Evolutionary conservation across 192 early-diverging fungal genomes (phyloP).

Genomic region (Podochytrium sp.): DNA sequence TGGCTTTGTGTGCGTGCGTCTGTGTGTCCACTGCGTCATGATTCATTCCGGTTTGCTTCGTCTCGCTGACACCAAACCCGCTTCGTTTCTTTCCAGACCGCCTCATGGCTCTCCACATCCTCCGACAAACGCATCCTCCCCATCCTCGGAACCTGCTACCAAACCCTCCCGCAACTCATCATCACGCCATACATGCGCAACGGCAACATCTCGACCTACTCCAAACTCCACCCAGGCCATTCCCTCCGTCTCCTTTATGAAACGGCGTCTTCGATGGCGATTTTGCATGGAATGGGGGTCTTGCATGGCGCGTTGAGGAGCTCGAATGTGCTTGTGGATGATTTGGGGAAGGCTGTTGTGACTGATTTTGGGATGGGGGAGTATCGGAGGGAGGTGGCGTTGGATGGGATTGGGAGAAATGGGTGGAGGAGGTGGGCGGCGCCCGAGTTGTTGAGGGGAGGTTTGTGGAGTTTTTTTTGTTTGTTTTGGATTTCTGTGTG

Average conservation of each 20-base stretch:
- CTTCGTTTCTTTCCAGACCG: not conserved
- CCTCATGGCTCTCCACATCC: constrained; percentile 2
- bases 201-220: constrained; percentile 28
- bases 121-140: constrained; percentile 3
- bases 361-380: constrained; percentile 32
- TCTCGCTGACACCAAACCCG: not conserved
- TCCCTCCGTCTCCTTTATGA: constrained; percentile 30
- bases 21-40: not conserved
- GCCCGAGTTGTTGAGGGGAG: constrained; percentile 31
- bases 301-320: constrained; percentile 34
- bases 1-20: not conserved
- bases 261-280: constrained; percentile 35
- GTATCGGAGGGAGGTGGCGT: constrained; percentile 15
- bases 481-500: no score
- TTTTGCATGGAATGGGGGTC: constrained; percentile 30
- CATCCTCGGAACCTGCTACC: constrained; percentile 8
- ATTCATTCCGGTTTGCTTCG: not conserved
- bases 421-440: constrained; percentile 34
- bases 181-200: constrained; percentile 30
- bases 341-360: constrained; percentile 22
- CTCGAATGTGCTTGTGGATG: constrained; percentile 38
- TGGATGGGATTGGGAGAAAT: constrained; percentile 5
- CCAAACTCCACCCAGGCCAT: constrained; percentile 29
- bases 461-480: no score
- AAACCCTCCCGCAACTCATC: constrained; percentile 6